Conservation (phyloP, 805 yeast species). For the Candida tallmaniae region DNA sequence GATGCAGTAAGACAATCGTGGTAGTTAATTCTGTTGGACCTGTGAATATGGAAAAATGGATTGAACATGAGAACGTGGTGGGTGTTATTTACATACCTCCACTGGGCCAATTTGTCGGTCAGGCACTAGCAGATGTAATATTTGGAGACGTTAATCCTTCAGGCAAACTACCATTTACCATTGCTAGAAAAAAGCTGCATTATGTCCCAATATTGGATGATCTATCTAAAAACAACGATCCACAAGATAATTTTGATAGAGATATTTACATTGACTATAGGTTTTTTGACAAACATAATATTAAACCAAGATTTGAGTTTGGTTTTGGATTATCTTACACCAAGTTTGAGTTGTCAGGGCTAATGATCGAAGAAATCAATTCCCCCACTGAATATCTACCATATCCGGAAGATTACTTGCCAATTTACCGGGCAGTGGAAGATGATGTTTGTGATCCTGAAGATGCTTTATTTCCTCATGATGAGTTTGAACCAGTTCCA, state of each 20-base stretch:
- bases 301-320: slow-evolving; percentile 56
- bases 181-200: slow-evolving; percentile 47
- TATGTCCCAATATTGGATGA: slow-evolving; percentile 44
- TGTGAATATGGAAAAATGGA: slow-evolving; percentile 52
- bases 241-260: slow-evolving; percentile 43
- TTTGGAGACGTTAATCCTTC: slow-evolving; percentile 63
- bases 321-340: slow-evolving; percentile 61
- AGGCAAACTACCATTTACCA: slow-evolving; percentile 60
- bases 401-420: slow-evolving; percentile 42
- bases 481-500: slow-evolving; percentile 48
- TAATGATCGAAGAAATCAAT: slow-evolving; percentile 38
- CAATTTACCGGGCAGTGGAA: slow-evolving; percentile 37
- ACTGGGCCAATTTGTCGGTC: slow-evolving; percentile 53
- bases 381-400: slow-evolving; percentile 44
- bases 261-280: slow-evolving; percentile 53
- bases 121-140: slow-evolving; percentile 52
- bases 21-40: slow-evolving; percentile 61
- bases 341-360: slow-evolving; percentile 29
- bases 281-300: slow-evolving; percentile 51
- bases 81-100: slow-evolving; percentile 55
- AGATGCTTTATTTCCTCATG: slow-evolving; percentile 51
- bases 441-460: slow-evolving; percentile 51
- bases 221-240: slow-evolving; percentile 21
- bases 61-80: slow-evolving; percentile 54
- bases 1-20: slow-evolving; percentile 52